These are phyloP conservation scores for Curvularia hawaiiensis DNA, from an alignment of 2,329 filamentous ascomycete species.

Conservation along the genomic window DNA sequence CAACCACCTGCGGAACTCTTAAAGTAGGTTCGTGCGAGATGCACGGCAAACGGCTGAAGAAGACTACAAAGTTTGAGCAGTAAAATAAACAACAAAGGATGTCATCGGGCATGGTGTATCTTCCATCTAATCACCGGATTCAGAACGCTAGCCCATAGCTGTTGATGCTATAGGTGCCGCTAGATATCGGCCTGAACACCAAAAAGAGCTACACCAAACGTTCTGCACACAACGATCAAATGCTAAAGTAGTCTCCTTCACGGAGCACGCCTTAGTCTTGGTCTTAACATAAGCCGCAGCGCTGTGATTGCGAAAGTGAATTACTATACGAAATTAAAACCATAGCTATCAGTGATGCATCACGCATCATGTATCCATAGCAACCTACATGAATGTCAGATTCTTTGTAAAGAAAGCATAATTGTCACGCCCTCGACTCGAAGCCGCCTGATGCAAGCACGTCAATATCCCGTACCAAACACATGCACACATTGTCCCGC, in stretches of 20 bases:
- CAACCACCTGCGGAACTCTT: background rate
- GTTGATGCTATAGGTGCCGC: background rate
- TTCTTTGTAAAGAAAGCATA: background rate
- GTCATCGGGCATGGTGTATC: background rate
- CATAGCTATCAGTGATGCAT: conserved; percentile 1
- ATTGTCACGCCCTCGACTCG: background rate
- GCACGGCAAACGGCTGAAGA: background rate
- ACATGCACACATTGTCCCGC: background rate
- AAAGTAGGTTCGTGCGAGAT: background rate
- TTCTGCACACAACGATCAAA: background rate
- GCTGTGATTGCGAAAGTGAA: background rate
- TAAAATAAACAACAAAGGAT: background rate
- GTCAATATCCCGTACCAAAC: conserved; percentile 3
- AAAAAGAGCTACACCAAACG: background rate
- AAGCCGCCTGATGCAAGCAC: background rate
- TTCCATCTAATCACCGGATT: background rate
- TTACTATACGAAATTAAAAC: background rate
- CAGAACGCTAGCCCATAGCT: background rate
- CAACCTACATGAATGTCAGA: background rate
- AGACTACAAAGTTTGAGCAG: background rate
- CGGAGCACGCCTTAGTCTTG: background rate
- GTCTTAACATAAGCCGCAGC: background rate
- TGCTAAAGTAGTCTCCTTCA: background rate
- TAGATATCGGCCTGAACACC: background rate
- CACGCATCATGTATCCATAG: background rate